These are phyloP conservation scores for Calamus simplicifolius DNA, from an alignment of 176 grass and related monocot species.

Conservation along the genomic window DNA sequence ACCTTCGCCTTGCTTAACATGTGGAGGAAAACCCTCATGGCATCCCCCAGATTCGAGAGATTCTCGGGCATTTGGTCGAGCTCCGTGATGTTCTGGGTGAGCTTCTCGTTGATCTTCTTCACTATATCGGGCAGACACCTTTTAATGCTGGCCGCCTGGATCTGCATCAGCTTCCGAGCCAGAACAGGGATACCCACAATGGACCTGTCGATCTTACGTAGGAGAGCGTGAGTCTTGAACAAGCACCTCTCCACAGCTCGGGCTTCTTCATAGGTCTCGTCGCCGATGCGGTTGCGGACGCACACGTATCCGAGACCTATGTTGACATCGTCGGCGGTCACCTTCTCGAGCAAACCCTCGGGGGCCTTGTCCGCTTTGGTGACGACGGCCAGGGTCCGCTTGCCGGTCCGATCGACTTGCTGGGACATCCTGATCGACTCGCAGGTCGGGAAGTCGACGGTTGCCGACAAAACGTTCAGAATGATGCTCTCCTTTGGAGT, in stretches of 20 bases:
- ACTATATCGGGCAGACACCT: conserved; percentile 41
- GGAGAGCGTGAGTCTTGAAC: conserved; percentile 18
- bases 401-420: conserved; percentile 41
- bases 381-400: conserved; percentile 59
- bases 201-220: conserved; percentile 32
- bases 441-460: conserved; percentile 64
- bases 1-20: conserved; percentile 14
- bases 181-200: conserved; percentile 44
- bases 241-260: conserved; percentile 10
- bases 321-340: conserved; percentile 51
- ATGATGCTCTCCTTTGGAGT: conserved; percentile 45
- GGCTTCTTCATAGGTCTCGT: conserved; percentile 46
- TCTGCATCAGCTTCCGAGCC: conserved; percentile 24
- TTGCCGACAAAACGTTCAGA: conserved; percentile 50
- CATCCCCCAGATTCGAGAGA: conserved; percentile 7
- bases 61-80: conserved; percentile 37
- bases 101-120: conserved; percentile 43
- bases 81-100: conserved; percentile 24
- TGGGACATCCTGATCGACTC: conserved; percentile 70
- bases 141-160: conserved; percentile 30
- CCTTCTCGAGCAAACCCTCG: conserved; percentile 56
- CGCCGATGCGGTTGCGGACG: conserved; percentile 46
- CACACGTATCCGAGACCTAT: conserved; percentile 65
- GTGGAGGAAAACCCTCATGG: neutral
- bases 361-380: conserved; percentile 38